Conservation (phyloP, 495 filamentous ascomycete genomes). For the Lasiosphaeria ovina region DNA sequence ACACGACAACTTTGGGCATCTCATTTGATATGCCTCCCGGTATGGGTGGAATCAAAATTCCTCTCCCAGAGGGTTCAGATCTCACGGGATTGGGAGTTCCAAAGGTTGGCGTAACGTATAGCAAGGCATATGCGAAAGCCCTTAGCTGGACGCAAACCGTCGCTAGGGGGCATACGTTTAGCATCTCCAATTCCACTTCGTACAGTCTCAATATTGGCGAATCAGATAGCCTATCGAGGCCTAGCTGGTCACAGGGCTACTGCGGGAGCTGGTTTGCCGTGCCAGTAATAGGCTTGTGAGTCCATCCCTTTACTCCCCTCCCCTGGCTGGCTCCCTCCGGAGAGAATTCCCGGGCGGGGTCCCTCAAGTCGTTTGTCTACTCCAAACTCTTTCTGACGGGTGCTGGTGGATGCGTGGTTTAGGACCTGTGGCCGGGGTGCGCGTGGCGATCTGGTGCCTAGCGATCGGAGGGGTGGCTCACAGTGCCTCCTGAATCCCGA, state of each 20-base stretch:
- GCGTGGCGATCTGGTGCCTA: background rate
- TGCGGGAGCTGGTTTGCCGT: conserved; percentile 19
- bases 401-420: too few species aligned
- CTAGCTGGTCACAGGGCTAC: conserved; percentile 4
- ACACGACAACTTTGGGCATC: background rate
- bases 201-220: background rate
- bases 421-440: conserved; percentile 12
- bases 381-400: background rate
- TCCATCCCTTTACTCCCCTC: background rate
- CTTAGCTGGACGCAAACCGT: background rate
- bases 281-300: conserved; percentile 11
- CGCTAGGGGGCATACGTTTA: background rate
- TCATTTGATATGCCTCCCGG: too few species aligned
- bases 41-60: too few species aligned
- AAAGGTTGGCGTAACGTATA: background rate
- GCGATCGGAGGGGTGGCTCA: background rate
- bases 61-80: too few species aligned
- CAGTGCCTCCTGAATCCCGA: conserved; percentile 3
- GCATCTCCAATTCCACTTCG: background rate
- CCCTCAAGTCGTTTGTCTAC: background rate
- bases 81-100: too few species aligned
- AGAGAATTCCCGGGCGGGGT: background rate
- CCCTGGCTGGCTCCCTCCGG: background rate
- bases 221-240: background rate
- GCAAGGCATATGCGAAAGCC: background rate